These are phyloP conservation scores for Fusarium sp. DNA, from an alignment of 2,329 filamentous ascomycete species.

Conservation along the genomic window DNA sequence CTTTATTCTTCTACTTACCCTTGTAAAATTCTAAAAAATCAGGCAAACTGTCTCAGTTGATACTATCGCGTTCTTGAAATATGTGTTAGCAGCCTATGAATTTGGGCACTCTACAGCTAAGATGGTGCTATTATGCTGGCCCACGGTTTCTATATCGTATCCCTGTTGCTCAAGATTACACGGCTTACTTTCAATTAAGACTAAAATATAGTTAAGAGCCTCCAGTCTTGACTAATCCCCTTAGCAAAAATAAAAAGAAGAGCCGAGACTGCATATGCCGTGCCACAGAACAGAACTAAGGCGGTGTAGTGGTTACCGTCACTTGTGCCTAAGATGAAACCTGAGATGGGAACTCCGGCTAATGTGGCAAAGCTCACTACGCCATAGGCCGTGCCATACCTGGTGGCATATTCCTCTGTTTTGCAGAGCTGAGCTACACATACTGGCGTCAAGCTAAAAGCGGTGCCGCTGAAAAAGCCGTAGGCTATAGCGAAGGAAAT, in stretches of 20 bases:
- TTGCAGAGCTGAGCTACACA: neutral
- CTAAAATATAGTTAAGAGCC: neutral
- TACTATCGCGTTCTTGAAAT: fast-evolving
- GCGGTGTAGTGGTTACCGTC: neutral
- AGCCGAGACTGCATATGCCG: neutral
- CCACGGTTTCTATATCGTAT: no score
- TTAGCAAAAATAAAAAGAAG: neutral
- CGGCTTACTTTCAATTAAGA: fast-evolving
- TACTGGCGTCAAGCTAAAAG: neutral
- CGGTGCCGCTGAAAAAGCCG: neutral
- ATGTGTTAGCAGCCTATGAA: fast-evolving
- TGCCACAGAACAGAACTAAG: neutral
- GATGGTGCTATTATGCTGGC: fast-evolving
- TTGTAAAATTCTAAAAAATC: no score
- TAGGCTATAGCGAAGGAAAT: neutral
- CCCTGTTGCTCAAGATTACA: fast-evolving
- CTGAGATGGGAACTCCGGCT: neutral
- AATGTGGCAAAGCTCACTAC: neutral
- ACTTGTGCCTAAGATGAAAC: fast-evolving
- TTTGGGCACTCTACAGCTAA: fast-evolving
- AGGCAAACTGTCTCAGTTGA: fast-evolving
- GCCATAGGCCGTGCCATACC: neutral
- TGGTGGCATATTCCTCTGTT: neutral
- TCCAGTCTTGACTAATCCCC: fast-evolving
- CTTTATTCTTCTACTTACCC: no score